These are phyloP conservation scores for Mycena olivaceomarginata DNA, from an alignment of 768 basidiomycete species.

Conservation along the genomic window DNA sequence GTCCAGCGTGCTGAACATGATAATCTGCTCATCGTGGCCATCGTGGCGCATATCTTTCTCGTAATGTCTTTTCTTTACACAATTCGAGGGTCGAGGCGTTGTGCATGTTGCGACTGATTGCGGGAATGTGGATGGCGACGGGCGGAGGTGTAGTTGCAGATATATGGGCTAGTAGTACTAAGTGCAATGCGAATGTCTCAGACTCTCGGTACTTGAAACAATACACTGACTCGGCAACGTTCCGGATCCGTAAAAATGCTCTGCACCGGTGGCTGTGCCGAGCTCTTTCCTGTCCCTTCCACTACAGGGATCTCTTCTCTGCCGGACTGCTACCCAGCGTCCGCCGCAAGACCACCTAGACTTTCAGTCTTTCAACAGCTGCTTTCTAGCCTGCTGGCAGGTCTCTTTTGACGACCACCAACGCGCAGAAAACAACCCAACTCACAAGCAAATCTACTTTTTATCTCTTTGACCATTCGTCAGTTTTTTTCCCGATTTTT, in stretches of 20 bases:
- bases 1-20: not conserved
- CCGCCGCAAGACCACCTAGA: slow-evolving; percentile 62
- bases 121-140: no score
- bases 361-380: slow-evolving; percentile 66
- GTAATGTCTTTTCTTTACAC: slow-evolving; percentile 30
- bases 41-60: slow-evolving; percentile 26
- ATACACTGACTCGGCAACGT: no score
- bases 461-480: slow-evolving; percentile 66
- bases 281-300: slow-evolving; percentile 18
- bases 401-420: slow-evolving; percentile 90
- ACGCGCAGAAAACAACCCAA: slow-evolving; percentile 74
- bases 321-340: slow-evolving; percentile 61
- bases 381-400: slow-evolving; percentile 93
- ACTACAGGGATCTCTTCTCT: slow-evolving; percentile 40
- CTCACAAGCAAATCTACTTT: slow-evolving; percentile 65
- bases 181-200: no score
- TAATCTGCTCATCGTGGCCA: slow-evolving; percentile 3
- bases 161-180: no score
- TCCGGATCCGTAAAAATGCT: not conserved
- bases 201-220: no score
- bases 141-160: no score
- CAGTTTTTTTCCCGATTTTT: slow-evolving; percentile 47
- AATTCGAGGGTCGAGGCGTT: not conserved
- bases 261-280: not conserved
- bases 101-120: not conserved